Evolutionary conservation across 257 asterid genomes (phyloP), one percentile per base, ranked within the genome.

Genomic region (Perilla frutescens): DNA sequence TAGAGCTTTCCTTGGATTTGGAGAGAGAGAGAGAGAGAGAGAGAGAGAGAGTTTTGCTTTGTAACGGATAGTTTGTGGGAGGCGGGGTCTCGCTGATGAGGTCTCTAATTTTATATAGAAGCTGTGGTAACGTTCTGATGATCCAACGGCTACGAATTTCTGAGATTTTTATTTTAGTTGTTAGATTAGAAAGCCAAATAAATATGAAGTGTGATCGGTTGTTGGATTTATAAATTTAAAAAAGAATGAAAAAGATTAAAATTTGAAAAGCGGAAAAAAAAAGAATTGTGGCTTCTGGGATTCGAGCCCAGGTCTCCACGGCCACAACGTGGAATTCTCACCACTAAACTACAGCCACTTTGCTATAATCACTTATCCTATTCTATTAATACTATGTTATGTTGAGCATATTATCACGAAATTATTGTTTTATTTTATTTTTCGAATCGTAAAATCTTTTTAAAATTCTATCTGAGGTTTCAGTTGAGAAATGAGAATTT

Each of bases 261-360:
- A n/a, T n/a, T n/a, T n/a, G 3, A 3, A 59, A 4, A 6, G 40
- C 1, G 51, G 7, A 40, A 56, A 39, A 3, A n/a, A 54, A 51
- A 44, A 36, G 0, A 47, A 9, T 20, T 50, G 98, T 91, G 97
- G 98, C 98, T 93, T 96, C 96, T 94, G 93, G 97, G 95, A 94
- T 93, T 93, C 95, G 96, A 91, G 98, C 97, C 96, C 96, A 88
- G 96, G 96, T 90, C 97, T 90, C 91, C 91, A 94, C 93, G 95
- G 96, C 97, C 98, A 90, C 97, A 91, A 88, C 95, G 92, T 94
- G 95, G 91, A 94, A 94, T 91, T 91, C 97, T 94, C 4, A 91
- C 96, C 96, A 88, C 96, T 88, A 91, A 89, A 94, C 96, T 91
- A 89, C 93, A 89, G 93, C 97, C 96, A 91, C 93, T 31, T 72